Conservation (phyloP, 345 rosid genomes). For the Hibiscus syriacus region DNA sequence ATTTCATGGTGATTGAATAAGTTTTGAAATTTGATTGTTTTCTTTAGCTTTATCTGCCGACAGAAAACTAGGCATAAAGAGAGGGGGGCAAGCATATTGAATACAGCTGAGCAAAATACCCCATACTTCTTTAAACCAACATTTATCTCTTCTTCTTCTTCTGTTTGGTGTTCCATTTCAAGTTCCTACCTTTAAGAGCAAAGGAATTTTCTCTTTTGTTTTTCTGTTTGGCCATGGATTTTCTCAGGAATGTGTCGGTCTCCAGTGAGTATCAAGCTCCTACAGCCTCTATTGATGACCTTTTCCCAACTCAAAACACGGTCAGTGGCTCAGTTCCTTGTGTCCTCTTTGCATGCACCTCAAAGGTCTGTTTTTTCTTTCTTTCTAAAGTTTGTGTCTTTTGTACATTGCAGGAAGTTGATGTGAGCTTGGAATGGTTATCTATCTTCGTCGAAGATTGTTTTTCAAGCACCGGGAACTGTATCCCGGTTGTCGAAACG, state of each 20-base stretch:
- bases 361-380: neutral
- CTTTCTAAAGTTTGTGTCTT: conserved; percentile 3
- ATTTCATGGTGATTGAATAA: neutral
- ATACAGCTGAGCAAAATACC: too few species aligned
- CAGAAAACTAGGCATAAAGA: conserved; percentile 21
- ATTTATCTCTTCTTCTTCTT: too few species aligned
- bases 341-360: too few species aligned
- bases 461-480: conserved; percentile 44
- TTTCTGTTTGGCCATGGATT: conserved; percentile 24
- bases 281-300: conserved; percentile 24
- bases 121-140: too few species aligned
- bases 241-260: conserved; percentile 29
- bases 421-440: conserved; percentile 57
- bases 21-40: conserved; percentile 2
- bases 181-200: neutral
- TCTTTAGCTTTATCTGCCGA: conserved; percentile 21
- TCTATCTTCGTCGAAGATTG: conserved; percentile 65
- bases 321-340: conserved; percentile 27
- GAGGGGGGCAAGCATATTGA: too few species aligned
- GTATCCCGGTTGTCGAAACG: conserved; percentile 23
- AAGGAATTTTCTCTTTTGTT: neutral
- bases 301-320: conserved; percentile 36
- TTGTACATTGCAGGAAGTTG: conserved; percentile 43
- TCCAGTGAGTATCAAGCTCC: conserved; percentile 21
- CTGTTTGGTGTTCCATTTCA: neutral